Evolutionary conservation across 495 filamentous ascomycete species (phyloP).

Genomic region (Neurospora sp.): DNA sequence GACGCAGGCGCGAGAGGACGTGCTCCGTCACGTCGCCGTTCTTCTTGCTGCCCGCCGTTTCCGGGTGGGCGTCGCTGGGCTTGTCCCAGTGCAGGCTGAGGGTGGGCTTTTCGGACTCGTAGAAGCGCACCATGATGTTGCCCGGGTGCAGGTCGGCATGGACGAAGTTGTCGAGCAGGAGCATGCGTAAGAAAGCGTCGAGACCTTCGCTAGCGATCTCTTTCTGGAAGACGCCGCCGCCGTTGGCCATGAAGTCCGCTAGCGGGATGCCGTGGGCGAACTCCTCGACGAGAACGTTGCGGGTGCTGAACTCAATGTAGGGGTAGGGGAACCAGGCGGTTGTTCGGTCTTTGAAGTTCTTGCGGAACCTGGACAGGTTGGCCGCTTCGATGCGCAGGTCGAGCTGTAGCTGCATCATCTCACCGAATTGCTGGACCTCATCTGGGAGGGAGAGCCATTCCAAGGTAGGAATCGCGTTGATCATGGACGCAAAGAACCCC

Average conservation of each 20-base stretch:
- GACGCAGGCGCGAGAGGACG: constrained; percentile 68
- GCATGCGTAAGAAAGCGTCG: constrained; percentile 96
- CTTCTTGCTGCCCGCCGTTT: constrained; percentile 27
- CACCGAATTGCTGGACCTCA: constrained; percentile 86
- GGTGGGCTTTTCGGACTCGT: constrained; percentile 64
- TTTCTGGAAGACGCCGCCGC: constrained; percentile 83
- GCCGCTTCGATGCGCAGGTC: constrained; percentile 92
- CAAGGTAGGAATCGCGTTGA: constrained; percentile 87
- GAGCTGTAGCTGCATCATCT: constrained; percentile 97
- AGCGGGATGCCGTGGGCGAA: constrained; percentile 92
- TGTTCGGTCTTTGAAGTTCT: constrained; percentile 77
- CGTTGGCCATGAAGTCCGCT: constrained; percentile 77
- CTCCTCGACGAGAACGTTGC: constrained; percentile 90
- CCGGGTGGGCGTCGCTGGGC: constrained; percentile 15
- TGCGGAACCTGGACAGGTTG: constrained; percentile 80
- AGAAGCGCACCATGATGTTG: constrained; percentile 99
- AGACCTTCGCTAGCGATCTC: constrained; percentile 95
- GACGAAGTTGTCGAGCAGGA: constrained; percentile 95
- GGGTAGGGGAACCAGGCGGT: constrained; percentile 96
- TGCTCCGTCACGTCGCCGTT: constrained; percentile 72
- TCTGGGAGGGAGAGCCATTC: constrained; percentile 96
- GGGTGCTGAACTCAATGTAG: constrained; percentile 80
- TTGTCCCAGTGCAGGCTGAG: constrained; percentile 39
- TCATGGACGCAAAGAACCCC: constrained; percentile 75
- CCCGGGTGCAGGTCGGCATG: constrained; percentile 98